A percentile compares a stretch with the other conserved stretches of the same genome.
These are phyloP conservation scores for Rhodotorula toruloides DNA, from an alignment of 768 basidiomycete species.

Conservation along the genomic window DNA sequence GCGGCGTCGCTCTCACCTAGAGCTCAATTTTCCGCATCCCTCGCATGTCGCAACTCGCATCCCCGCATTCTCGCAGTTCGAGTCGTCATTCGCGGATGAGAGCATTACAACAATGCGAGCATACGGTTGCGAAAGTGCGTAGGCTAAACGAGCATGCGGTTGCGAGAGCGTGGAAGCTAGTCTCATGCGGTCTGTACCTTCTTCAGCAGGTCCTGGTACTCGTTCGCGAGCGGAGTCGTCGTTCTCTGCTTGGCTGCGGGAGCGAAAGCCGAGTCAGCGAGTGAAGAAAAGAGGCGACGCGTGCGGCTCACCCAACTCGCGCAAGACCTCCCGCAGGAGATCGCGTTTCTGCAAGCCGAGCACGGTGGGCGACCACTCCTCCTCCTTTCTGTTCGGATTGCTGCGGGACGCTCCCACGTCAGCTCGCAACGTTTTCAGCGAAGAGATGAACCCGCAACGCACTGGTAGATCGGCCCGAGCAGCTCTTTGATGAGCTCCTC, in stretches of 20 bases:
- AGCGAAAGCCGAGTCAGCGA: not conserved
- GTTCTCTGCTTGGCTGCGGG: slow-evolving; percentile 67
- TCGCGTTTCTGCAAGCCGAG: slow-evolving; percentile 74
- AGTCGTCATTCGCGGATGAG: too few species aligned
- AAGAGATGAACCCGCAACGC: slow-evolving; percentile 45
- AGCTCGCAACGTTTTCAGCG: slow-evolving; percentile 46
- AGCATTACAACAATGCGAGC: too few species aligned
- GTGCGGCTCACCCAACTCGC: slow-evolving; percentile 53
- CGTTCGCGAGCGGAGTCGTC: slow-evolving; percentile 64
- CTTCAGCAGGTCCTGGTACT: slow-evolving; percentile 71
- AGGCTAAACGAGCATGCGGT: not conserved
- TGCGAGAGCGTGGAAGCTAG: too few species aligned
- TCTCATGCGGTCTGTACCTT: slow-evolving; percentile 17
- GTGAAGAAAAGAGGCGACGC: not conserved
- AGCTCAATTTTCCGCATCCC: too few species aligned
- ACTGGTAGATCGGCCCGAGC: slow-evolving; percentile 86
- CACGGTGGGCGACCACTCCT: slow-evolving; percentile 63
- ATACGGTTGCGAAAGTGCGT: not conserved
- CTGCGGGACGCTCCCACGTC: slow-evolving; percentile 47
- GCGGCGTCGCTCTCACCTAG: slow-evolving; percentile 23
- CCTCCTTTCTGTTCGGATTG: slow-evolving; percentile 61
- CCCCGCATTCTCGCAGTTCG: too few species aligned
- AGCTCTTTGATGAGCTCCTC: slow-evolving; percentile 88
- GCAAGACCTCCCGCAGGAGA: slow-evolving; percentile 70
- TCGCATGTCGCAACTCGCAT: not conserved